A percentile compares a stretch with the other conserved stretches of the same genome.
Conservation (phyloP, 805 yeast species). For the Candida easanensis region DNA sequence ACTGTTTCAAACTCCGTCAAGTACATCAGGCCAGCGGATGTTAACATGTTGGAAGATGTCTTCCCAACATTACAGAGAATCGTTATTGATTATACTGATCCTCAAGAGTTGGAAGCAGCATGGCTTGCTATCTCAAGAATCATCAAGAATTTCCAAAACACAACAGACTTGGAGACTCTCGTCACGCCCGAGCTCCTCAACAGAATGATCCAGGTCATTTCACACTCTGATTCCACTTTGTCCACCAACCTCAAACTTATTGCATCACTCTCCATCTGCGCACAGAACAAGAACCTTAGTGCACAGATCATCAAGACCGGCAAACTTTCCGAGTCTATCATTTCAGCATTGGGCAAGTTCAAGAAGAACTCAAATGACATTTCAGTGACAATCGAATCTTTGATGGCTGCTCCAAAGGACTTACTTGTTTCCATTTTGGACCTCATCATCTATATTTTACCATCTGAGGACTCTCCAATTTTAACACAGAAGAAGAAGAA, state of each 20-base stretch:
- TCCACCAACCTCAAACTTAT: conserved; percentile 32
- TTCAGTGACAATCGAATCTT: conserved; percentile 56
- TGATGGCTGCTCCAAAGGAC: conserved; percentile 75
- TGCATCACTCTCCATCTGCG: conserved; percentile 44
- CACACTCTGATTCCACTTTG: conserved; percentile 29
- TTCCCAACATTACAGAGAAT: conserved; percentile 56
- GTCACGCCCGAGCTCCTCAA: conserved; percentile 34
- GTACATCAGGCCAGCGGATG: conserved; percentile 41
- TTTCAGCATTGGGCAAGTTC: conserved; percentile 49
- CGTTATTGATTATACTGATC: conserved; percentile 55
- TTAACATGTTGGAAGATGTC: conserved; percentile 49
- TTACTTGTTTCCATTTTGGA: conserved; percentile 51
- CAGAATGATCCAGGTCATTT: conserved; percentile 29
- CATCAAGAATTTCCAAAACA: conserved; percentile 44
- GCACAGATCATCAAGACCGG: conserved; percentile 45
- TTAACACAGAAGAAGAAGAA: conserved; percentile 22
- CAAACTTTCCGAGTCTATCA: conserved; percentile 45
- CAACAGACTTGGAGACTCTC: conserved; percentile 46
- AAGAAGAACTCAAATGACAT: conserved; percentile 33
- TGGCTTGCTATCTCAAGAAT: conserved; percentile 64
- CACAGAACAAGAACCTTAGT: conserved; percentile 38
- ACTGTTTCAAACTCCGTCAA: conserved; percentile 71
- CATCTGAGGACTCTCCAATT: conserved; percentile 36
- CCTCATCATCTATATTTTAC: conserved; percentile 57
- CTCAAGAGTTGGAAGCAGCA: conserved; percentile 56